Evolutionary conservation across 208 protist genomes (phyloP).

Genomic region (Wallacemonas sp.): DNA sequence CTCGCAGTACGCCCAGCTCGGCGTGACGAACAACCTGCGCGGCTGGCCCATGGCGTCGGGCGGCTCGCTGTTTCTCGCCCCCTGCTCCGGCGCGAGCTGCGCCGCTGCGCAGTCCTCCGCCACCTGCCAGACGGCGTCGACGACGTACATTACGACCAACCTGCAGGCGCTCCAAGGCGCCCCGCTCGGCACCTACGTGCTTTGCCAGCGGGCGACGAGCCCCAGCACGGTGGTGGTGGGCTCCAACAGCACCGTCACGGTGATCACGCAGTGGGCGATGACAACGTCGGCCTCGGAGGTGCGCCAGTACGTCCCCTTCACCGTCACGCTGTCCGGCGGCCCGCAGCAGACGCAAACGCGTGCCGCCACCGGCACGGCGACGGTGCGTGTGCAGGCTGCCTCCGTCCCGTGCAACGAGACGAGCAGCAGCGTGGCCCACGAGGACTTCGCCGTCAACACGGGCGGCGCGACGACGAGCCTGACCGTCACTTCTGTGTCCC

Average conservation of each 20-base stretch:
- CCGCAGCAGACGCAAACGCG: constrained; percentile 14
- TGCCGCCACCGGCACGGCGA: not conserved
- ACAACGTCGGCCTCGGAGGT: constrained; percentile 27
- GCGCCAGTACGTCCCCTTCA: constrained; percentile 40
- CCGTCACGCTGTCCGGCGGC: constrained; percentile 36
- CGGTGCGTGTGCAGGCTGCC: constrained; percentile 26
- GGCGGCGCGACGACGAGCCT: constrained; percentile 18
- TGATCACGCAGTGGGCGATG: constrained; percentile 39
- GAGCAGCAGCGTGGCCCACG: not conserved
- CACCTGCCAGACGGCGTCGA: constrained; percentile 23
- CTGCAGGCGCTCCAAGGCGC: constrained; percentile 18
- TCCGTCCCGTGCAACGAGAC: constrained; percentile 23
- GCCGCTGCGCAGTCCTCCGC: constrained; percentile 9
- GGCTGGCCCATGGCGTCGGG: constrained; percentile 32
- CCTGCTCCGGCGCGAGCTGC: constrained; percentile 35
- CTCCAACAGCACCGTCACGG: constrained; percentile 35
- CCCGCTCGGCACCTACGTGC: constrained; percentile 39
- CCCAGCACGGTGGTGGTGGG: constrained; percentile 23
- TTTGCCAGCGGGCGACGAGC: constrained; percentile 49
- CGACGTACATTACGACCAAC: constrained; percentile 33
- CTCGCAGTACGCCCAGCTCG: constrained; percentile 44
- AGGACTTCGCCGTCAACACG: constrained; percentile 13
- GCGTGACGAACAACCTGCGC: constrained; percentile 43
- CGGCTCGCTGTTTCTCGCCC: constrained; percentile 38
- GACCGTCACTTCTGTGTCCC: constrained; percentile 28